These are phyloP conservation scores for Cymbomonas tetramitiformis DNA, from an alignment of 139 green algal species.

Conservation along the genomic window DNA sequence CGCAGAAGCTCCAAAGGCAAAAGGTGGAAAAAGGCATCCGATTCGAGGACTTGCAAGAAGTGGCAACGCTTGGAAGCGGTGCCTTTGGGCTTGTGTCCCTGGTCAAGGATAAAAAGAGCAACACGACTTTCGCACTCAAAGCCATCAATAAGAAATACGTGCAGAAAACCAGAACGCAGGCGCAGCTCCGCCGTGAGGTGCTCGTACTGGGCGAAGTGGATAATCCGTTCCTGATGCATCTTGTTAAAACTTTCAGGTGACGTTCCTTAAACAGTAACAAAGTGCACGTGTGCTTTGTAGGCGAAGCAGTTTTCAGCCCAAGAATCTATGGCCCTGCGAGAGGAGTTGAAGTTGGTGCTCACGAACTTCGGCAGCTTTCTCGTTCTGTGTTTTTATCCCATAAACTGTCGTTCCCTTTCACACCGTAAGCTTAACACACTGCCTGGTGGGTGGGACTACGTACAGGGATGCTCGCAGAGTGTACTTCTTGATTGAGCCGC, in stretches of 20 bases:
- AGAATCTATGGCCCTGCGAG: no score
- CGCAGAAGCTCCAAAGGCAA: neutral
- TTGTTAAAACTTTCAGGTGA: neutral
- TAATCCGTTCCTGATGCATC: neutral
- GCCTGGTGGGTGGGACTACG: no score
- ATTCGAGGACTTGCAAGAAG: neutral
- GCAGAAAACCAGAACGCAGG: neutral
- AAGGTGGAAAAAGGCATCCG: neutral
- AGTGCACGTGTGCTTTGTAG: no score
- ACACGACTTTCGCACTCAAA: neutral
- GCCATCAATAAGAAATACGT: neutral
- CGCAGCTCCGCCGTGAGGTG: neutral
- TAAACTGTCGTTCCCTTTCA: no score
- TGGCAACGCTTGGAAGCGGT: neutral
- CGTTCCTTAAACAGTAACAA: no score
- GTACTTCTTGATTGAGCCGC: neutral
- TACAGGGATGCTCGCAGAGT: neutral
- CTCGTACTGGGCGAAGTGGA: neutral
- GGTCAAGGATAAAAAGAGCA: neutral
- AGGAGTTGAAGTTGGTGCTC: no score
- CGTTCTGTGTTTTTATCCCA: no score
- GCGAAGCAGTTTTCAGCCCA: no score
- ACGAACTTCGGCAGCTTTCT: no score
- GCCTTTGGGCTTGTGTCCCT: neutral
- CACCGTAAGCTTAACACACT: no score